phyloP scores from a whole-genome alignment of 345 rosid genomes.

The Gossypium stocksii region DNA sequence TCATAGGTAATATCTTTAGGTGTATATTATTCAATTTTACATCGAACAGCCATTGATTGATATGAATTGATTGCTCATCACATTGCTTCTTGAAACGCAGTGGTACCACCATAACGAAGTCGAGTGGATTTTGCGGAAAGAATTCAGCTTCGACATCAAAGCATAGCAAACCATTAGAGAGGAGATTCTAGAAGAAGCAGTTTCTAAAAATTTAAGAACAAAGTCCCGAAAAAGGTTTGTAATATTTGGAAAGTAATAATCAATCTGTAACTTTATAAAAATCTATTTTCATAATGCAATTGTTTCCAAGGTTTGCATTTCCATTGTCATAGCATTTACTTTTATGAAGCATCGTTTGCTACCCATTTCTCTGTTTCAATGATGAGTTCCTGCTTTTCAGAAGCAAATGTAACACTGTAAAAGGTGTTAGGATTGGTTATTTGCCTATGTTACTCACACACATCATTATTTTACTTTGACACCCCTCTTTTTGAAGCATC shows the following conservation, averaged over 20 bases:
- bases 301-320: neutral
- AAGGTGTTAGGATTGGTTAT: too few species aligned
- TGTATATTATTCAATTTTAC: neutral
- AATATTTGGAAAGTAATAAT: slow-evolving; percentile 4
- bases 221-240: neutral
- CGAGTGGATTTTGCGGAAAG: slow-evolving; percentile 16
- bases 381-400: too few species aligned
- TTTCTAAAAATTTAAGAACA: neutral
- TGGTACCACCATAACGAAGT: slow-evolving; percentile 19
- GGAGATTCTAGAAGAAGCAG: slow-evolving; percentile 12
- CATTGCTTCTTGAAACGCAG: slow-evolving; percentile 23
- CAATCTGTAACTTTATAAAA: neutral
- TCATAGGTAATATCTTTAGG: slow-evolving; percentile 40
- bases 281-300: neutral
- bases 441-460: too few species aligned
- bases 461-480: too few species aligned
- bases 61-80: neutral
- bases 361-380: too few species aligned
- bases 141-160: slow-evolving; percentile 39
- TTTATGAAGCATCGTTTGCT: too few species aligned
- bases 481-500: too few species aligned
- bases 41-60: neutral
- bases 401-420: too few species aligned
- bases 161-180: slow-evolving; percentile 14
- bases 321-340: neutral